Evolutionary conservation across 1,139 yeast genomes (phyloP), one percentile per base, ranked within the genome.

Genomic region (Kodamaea derodonti): DNA sequence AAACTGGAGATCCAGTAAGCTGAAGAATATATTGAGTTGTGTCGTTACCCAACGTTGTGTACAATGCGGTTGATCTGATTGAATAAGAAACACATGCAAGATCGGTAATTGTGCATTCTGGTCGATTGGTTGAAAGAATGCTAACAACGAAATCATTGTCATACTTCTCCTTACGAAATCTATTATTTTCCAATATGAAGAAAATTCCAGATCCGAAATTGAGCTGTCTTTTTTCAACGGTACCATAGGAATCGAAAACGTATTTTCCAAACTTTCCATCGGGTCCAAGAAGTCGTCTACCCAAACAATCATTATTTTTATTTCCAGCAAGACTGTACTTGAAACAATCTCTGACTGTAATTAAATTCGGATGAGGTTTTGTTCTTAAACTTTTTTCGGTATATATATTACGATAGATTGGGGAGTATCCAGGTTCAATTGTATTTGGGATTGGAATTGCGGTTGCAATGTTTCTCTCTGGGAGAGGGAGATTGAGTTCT

Each of bases 181-280:
- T 64, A 43, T 70, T 72, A 40, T 66, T 63, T 27, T 55, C 52
- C 35, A 78, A 70, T n/a, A 75, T 56, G 32, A 75, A 66, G 44
- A 78, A 65, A 20, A 84, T 48, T 10, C 94, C 95, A 3, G 85
- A 62, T 4, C 88, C 94, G 30, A 84, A 62, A 34, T 72, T 57
- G 33, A 59, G 56, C 36, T 74, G 69, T 34, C 80, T 62, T 29
- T 52, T 43, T 20, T 61, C 58, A 8, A 75, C 62, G 27, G 65
- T 54, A 9, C 43, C 46, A 49, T 69, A 81, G 7, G 73, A 54
- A 42, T 72, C 65, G 58, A 65, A 84, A 22, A 60, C 60, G 57
- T 75, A 84, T 10, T 33, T 60, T 4, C 58, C 68, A 32, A 66
- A 65, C 15, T 14, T 25, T 8, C 14, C 17, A n/a, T 65, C 72